phyloP scores from a whole-genome alignment of 768 basidiomycete species.

The Rickenella mellea region DNA sequence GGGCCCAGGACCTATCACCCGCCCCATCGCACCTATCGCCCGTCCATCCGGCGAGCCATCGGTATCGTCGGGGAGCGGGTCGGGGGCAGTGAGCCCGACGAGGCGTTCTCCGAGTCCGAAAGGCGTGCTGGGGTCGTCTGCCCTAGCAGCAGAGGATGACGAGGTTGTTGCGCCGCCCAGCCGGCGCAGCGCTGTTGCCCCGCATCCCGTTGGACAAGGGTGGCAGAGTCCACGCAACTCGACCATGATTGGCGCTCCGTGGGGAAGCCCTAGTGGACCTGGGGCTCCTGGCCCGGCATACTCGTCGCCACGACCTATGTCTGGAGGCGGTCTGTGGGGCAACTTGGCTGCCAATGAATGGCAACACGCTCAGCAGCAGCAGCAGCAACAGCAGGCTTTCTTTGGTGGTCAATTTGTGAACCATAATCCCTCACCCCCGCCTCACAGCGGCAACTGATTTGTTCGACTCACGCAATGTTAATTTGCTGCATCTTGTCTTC shows the following conservation, averaged over 20 bases:
- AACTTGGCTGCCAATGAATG: constrained; percentile 16
- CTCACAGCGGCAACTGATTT: background rate
- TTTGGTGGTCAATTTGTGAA: background rate
- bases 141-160: constrained; percentile 71
- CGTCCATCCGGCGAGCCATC: constrained; percentile 40
- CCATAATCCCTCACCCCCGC: background rate
- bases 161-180: constrained; percentile 55
- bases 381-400: background rate
- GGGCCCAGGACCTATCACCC: constrained; percentile 50
- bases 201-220: constrained; percentile 32
- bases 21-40: constrained; percentile 58
- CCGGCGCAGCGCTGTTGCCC: constrained; percentile 25
- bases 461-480: no score
- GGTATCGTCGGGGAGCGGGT: constrained; percentile 22
- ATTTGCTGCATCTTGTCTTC: no score
- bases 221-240: constrained; percentile 41
- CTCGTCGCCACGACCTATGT: constrained; percentile 23
- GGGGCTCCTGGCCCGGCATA: constrained; percentile 25
- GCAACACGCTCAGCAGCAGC: background rate
- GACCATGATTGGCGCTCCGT: constrained; percentile 30
- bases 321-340: constrained; percentile 32
- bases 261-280: constrained; percentile 39
- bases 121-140: constrained; percentile 66
- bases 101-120: constrained; percentile 49
- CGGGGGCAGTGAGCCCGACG: constrained; percentile 52